Evolutionary conservation across 257 asterid genomes (phyloP).

Genomic region (Henckelia pumila): DNA sequence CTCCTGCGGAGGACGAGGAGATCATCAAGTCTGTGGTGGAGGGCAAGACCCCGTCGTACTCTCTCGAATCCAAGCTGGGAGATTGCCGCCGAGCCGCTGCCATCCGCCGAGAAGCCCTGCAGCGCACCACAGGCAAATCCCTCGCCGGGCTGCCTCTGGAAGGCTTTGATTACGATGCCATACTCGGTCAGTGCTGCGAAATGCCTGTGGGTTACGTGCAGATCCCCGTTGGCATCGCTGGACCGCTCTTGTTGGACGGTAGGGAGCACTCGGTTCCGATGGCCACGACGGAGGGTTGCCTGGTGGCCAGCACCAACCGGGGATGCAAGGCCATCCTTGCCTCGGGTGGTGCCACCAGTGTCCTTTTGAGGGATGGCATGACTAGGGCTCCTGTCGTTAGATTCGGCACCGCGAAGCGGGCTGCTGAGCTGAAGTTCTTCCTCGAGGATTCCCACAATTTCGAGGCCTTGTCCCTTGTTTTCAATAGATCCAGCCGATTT

Average conservation of each 20-base stretch:
- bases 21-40: conserved; percentile 34
- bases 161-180: conserved; percentile 43
- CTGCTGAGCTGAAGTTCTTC: conserved; percentile 40
- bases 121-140: conserved; percentile 39
- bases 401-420: conserved; percentile 39
- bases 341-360: conserved; percentile 42
- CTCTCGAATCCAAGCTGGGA: conserved; percentile 40
- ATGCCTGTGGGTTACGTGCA: conserved; percentile 55
- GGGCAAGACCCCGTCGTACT: conserved; percentile 37
- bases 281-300: conserved; percentile 50
- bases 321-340: conserved; percentile 44
- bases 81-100: conserved; percentile 41
- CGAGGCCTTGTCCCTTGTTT: conserved; percentile 31
- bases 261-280: conserved; percentile 39
- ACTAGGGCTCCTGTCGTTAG: conserved; percentile 49
- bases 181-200: conserved; percentile 48
- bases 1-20: conserved; percentile 33
- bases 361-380: conserved; percentile 35
- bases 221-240: conserved; percentile 46
- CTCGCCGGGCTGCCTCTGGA: conserved; percentile 37
- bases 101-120: conserved; percentile 42
- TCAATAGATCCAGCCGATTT: conserved; percentile 48
- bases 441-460: conserved; percentile 40
- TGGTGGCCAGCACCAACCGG: conserved; percentile 49
- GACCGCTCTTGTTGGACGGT: conserved; percentile 38